These are phyloP conservation scores for Phellinidium pouzarii DNA, from an alignment of 1,284 basidiomycete species.

Conservation along the genomic window DNA sequence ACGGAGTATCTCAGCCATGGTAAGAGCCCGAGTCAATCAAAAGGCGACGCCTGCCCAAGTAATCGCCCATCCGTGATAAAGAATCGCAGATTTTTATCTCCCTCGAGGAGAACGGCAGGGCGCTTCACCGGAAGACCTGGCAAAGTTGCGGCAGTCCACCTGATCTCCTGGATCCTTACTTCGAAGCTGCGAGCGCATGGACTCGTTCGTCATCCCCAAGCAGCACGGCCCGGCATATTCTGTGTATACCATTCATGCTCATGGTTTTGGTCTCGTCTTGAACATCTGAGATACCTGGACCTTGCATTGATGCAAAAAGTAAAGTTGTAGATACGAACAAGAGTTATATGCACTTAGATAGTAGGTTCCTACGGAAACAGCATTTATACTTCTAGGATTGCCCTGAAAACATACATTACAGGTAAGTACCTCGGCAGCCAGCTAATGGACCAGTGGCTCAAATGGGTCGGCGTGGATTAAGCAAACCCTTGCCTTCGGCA, in stretches of 20 bases:
- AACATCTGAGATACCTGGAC: background rate
- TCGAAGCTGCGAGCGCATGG: background rate
- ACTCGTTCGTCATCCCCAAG: background rate
- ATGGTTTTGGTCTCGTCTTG: no score
- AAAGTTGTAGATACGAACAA: background rate
- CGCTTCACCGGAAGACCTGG: background rate
- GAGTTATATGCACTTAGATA: background rate
- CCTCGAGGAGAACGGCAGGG: constrained; percentile 2
- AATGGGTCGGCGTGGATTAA: constrained; percentile 39
- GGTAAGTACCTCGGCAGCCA: background rate
- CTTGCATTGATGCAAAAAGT: background rate
- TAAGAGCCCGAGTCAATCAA: background rate
- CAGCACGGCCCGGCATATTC: constrained; percentile 1
- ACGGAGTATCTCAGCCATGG: constrained; percentile 3
- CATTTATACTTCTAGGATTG: background rate
- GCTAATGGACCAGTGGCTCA: background rate
- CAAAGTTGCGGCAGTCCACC: background rate
- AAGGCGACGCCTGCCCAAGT: background rate
- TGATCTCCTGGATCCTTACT: background rate
- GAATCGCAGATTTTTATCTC: background rate
- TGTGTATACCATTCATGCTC: background rate
- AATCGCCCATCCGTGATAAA: background rate
- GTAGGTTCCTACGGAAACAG: background rate
- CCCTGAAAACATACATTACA: background rate
- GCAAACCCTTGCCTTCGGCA: constrained; percentile 66